A percentile compares a stretch with the other conserved stretches of the same genome.
Conservation (phyloP, 2,329 filamentous ascomycete genomes). For the Sporothrix humicola region DNA sequence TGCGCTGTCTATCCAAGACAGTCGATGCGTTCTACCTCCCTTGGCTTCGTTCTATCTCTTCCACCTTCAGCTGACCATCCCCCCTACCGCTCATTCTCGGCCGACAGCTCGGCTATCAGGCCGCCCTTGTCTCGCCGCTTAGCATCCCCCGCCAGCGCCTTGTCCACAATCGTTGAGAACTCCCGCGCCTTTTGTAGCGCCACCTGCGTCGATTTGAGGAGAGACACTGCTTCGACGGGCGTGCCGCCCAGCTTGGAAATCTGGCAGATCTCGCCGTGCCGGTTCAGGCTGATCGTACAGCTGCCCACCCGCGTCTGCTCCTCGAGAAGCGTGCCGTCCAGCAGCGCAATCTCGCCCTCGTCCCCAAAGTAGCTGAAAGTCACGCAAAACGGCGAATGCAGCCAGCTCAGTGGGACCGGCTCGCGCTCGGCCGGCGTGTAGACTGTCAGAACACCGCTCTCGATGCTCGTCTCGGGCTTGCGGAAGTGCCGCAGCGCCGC, state of each 20-base stretch:
- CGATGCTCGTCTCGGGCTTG: conserved; percentile 85
- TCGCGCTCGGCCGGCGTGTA: conserved; percentile 86
- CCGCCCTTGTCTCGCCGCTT: conserved; percentile 80
- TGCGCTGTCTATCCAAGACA: conserved; percentile 24
- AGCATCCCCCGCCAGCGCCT: conserved; percentile 75
- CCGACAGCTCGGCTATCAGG: conserved; percentile 75
- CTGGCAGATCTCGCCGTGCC: conserved; percentile 88
- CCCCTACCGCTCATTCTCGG: conserved; percentile 79
- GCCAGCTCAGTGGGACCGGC: conserved; percentile 85
- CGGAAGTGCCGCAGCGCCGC: conserved; percentile 90
- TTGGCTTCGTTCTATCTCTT: background rate
- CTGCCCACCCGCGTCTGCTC: conserved; percentile 76
- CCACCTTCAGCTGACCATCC: background rate
- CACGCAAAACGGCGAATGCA: conserved; percentile 90
- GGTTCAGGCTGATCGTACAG: conserved; percentile 84
- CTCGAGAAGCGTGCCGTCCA: conserved; percentile 76
- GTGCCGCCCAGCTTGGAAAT: conserved; percentile 88
- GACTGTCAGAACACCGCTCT: conserved; percentile 82
- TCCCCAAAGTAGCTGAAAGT: conserved; percentile 85
- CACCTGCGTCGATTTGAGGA: conserved; percentile 76
- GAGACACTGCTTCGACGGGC: conserved; percentile 76
- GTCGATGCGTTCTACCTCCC: background rate
- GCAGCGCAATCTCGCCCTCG: conserved; percentile 70
- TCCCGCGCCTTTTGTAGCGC: conserved; percentile 82
- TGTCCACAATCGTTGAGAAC: conserved; percentile 74